These are phyloP conservation scores for Warburgia ugandensis DNA, from an alignment of 164 flowering plant species.

Conservation along the genomic window DNA sequence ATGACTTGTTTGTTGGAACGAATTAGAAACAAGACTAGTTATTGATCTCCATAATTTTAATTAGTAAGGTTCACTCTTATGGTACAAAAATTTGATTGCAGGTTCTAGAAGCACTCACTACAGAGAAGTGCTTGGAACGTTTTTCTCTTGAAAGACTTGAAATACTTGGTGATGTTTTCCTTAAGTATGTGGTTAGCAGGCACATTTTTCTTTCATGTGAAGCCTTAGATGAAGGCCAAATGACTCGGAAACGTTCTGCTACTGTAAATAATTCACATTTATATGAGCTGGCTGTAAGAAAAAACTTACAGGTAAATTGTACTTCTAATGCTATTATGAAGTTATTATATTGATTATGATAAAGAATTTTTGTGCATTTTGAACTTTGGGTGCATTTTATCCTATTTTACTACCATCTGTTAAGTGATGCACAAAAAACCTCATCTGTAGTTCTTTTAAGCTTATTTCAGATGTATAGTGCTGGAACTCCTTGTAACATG, in stretches of 20 bases:
- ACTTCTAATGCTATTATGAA: neutral
- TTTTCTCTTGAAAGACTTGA: conserved; percentile 96
- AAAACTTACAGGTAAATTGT: conserved; percentile 61
- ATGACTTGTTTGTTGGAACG: too few species aligned
- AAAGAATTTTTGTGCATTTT: neutral
- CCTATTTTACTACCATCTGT: too few species aligned
- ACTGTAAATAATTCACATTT: conserved; percentile 65
- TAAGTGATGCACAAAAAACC: too few species aligned
- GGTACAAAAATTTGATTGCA: conserved; percentile 16
- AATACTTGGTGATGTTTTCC: conserved; percentile 93
- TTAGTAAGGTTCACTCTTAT: neutral
- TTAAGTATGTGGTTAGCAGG: conserved; percentile 83
- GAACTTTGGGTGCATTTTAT: neutral
- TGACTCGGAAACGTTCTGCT: conserved; percentile 73
- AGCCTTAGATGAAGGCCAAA: conserved; percentile 71
- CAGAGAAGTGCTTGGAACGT: conserved; percentile 80
- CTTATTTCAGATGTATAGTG: too few species aligned
- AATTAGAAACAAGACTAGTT: too few species aligned
- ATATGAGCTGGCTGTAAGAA: conserved; percentile 48
- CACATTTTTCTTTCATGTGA: conserved; percentile 64
- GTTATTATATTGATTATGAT: neutral
- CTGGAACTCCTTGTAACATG: too few species aligned
- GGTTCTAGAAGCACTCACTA: conserved; percentile 94
- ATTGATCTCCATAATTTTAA: neutral
- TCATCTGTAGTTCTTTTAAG: too few species aligned